Base-by-base conservation (phyloP, 495 filamentous ascomycete genomes). In the Aspergillus sparsus region DNA sequence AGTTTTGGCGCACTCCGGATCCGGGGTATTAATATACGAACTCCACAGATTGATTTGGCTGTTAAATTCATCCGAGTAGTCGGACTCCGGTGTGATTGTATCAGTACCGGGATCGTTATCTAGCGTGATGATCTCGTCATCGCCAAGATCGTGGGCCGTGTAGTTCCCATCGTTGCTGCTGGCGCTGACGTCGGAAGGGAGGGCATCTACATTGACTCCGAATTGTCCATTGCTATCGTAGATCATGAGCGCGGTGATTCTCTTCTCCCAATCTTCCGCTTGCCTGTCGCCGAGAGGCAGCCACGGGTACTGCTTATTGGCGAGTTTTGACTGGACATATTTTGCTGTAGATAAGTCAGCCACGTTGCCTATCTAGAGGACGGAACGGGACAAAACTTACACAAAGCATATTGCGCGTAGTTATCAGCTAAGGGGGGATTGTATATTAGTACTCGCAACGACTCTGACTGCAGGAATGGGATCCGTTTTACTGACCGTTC, bases 301-400 rank as follows among this genome's bases (percentile, higher is more conserved):
- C 42, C 42, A 46, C 10, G 42, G 42, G 42, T 46, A 46, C 42
- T 46, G 42, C 42, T 46, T 46, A 6, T 16, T 15, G 42, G 42
- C 5, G 9, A 46, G 42, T 15, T 46, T 46, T 16, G 42, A 46
- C 42, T 46, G 42, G 12, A 46, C 42, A 16, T 46, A 46, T 16
- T 46, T 46, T 16, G 42, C 42, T 46, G 2, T 16, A 46, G 42
- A 16, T 10, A 46, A 2, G 42, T 46, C 42, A 46, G 42, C 42
- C 12, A 46, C 21, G 42, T 16, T 46, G 41, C 5, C 41, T 45
- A 46, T 10, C n/a, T 46, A 15, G 41, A 45, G 6, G 41, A n/a
- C 13, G n/a, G 12, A 15, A 46, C 8, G 12, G 42, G 42, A 15
- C 2, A 8, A 10, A 46, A 46, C 42, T 13, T 13, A 46, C 42